Base-by-base conservation (phyloP, 192 early-diverging fungal genomes). In the Podila verticillata region DNA sequence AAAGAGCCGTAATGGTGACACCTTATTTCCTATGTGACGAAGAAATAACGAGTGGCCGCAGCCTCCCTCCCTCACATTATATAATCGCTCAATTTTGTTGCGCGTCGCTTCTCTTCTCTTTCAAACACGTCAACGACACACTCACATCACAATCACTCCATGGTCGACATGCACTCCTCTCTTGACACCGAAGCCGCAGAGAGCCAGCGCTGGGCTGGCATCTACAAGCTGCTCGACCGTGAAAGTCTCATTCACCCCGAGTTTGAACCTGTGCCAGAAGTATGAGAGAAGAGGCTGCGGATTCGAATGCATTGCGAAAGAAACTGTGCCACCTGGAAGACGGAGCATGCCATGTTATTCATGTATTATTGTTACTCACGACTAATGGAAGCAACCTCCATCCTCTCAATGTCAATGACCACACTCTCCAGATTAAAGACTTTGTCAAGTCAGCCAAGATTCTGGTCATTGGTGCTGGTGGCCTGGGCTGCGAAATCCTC, bases 391-490 rank as follows among this genome's bases (percentile, higher is more conserved):
- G 22, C 3, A 51, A 51, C 2, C 39, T 15, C 39, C 15, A 15
- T 17, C 13, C 13, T 44, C 15, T 24, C 7, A 54, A 54, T 54
- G 51, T 12, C 15, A 47, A 47, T 47, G 12, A 20, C 48, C 9
- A 7, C 10, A 5, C 24, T 48, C 22, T 48, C 4, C 49, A 79
- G 75, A 79, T 79, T 57, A 78, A 84, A 32, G 74, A 73, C 19
- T 73, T 81, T 35, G 61, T 84, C 48, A 71, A 87, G 63, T 69
- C 81, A 22, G 88, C 89, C 72, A 93, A 89, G 74, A 83, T 94
- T 24, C 85, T 95, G 20, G 94, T 95, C 51, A 93, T 95, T 82
- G 94, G 94, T 24, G 94, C 94, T 4, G 94, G 94, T 51, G 94
- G 94, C 10, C 85, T 95, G 29, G 94, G 94, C 12, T 95, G 94